Conservation (phyloP, 129 eudicot genomes). For the Chrysanthemum makinoi region DNA sequence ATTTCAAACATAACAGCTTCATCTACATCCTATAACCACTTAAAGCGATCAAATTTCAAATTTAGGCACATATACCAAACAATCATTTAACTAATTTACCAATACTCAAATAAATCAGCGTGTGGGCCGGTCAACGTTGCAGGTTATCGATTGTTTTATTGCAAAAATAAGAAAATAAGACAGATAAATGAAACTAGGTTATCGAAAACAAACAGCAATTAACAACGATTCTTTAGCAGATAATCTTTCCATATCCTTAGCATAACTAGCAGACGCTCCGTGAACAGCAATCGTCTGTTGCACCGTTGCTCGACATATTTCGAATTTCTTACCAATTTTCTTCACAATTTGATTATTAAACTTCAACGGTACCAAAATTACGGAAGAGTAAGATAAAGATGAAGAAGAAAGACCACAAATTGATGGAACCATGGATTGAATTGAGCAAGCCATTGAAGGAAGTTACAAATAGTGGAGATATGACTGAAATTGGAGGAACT, state of each 20-base stretch:
- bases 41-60: no score
- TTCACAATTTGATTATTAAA: constrained; percentile 7
- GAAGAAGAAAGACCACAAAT: constrained; percentile 19
- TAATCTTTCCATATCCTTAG: constrained; percentile 78
- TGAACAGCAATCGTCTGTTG: constrained; percentile 42
- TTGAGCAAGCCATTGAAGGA: constrained; percentile 32
- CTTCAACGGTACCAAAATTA: constrained; percentile 23
- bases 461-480: not conserved
- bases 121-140: no score
- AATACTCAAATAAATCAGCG: no score
- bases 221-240: constrained; percentile 89
- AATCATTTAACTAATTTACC: no score
- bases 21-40: no score
- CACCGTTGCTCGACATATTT: constrained; percentile 58
- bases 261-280: constrained; percentile 83
- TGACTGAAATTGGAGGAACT: no score
- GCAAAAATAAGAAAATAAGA: not conserved
- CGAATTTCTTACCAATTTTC: constrained; percentile 23
- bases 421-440: constrained; percentile 37
- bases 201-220: constrained; percentile 63
- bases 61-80: no score
- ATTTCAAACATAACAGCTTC: no score
- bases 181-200: not conserved
- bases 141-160: not conserved
- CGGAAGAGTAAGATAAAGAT: constrained; percentile 29